These are phyloP conservation scores for Plasmodium billcollinsi DNA, from an alignment of 169 alveolate genomes.

Conservation along the genomic window DNA sequence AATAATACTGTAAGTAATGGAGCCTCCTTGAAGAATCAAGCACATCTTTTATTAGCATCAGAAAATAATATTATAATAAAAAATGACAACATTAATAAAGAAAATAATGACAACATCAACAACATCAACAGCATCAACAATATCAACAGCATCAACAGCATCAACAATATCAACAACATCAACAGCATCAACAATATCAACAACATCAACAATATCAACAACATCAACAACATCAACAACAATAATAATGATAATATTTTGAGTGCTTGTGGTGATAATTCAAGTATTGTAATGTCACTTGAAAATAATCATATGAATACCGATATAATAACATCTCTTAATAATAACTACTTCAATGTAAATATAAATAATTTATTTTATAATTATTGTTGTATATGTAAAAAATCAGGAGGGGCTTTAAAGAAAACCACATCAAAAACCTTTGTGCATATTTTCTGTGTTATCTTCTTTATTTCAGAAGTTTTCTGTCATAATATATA, in stretches of 20 bases:
- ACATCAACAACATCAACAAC: too few species aligned
- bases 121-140: too few species aligned
- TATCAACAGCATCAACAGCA: too few species aligned
- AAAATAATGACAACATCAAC: neutral
- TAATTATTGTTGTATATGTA: constrained; percentile 44
- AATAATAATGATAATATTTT: neutral
- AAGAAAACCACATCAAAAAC: constrained; percentile 49
- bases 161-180: too few species aligned
- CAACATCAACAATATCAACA: too few species aligned
- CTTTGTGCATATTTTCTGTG: constrained; percentile 64
- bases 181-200: too few species aligned
- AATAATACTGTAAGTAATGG: neutral
- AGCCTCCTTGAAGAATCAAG: neutral
- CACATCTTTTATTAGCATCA: too few species aligned
- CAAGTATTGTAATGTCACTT: neutral
- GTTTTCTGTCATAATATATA: constrained; percentile 62
- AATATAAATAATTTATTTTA: neutral
- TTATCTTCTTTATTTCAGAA: constrained; percentile 50
- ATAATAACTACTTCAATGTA: neutral
- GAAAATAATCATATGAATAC: neutral
- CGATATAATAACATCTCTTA: neutral
- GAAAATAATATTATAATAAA: neutral
- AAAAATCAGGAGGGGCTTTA: constrained; percentile 58
- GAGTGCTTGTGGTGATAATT: neutral
- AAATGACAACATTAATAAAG: neutral